These are phyloP conservation scores for Guillardia theta DNA, from an alignment of 78 protist genomes.

Conservation along the genomic window DNA sequence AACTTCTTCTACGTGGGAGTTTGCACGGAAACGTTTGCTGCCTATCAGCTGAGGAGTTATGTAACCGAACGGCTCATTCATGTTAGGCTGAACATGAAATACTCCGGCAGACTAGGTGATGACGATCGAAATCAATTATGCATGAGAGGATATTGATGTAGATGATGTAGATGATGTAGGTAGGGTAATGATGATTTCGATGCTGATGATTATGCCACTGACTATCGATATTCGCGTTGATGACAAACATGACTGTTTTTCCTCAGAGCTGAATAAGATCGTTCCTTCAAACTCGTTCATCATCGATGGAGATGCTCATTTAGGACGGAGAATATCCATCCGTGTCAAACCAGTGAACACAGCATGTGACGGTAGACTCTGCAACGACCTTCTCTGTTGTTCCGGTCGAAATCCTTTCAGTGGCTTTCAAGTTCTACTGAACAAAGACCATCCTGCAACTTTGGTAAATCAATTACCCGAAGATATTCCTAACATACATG, in stretches of 20 bases:
- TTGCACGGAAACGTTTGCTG: too few relatives aligned
- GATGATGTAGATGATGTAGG: neutral
- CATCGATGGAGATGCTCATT: neutral
- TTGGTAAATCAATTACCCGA: too few relatives aligned
- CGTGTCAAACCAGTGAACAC: neutral
- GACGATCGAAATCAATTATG: neutral
- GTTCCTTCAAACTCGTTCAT: neutral
- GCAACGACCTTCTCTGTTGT: neutral
- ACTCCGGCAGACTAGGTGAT: too few relatives aligned
- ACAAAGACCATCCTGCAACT: too few relatives aligned
- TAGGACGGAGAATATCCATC: neutral
- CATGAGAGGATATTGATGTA: neutral
- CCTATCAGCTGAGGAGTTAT: too few relatives aligned
- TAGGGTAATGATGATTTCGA: neutral
- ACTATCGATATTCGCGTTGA: too few relatives aligned
- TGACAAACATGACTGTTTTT: too few relatives aligned
- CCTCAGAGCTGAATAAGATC: neutral
- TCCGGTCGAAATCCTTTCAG: neutral
- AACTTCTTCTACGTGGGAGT: too few relatives aligned
- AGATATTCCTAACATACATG: too few relatives aligned
- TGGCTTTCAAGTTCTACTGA: neutral
- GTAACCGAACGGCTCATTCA: too few relatives aligned
- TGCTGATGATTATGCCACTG: too few relatives aligned
- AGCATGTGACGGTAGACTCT: neutral
- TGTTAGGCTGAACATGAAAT: too few relatives aligned